Evolutionary conservation across 768 basidiomycete species (phyloP), one percentile per base, ranked within the genome.

Genomic region (Exidia glandulosa): DNA sequence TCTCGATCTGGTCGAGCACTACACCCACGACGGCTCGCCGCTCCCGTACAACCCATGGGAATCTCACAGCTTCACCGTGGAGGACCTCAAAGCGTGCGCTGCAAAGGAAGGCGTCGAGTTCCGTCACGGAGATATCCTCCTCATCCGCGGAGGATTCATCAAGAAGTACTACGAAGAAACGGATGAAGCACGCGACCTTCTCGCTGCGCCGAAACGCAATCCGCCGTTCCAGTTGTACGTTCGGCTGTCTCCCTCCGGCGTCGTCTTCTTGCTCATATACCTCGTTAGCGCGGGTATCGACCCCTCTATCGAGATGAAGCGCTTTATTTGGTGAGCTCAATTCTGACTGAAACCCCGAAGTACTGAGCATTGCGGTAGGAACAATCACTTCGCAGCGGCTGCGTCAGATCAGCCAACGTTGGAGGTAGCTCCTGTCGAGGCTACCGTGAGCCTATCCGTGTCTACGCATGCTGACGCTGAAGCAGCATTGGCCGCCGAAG

Each of bases 341-440:
- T 3, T 37, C 36, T 2, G 36, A 12, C 36, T 2, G 12, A 10
- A 2, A 1, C 34, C 36, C 12, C 36, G 19, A 37, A 1, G 16
- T 1, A 6, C 41, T 45, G 0, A 45, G 19, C 6, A 0, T 1
- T 0, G 1, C n/a, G 45, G 23, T 61, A 85, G 85, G 85, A 77
- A 87, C 69, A 86, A 86, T 68, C 86, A 87, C 67, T 87, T 87
- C 67, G 80, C 85, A 1, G 84, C 85, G 5, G 66, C 85, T 31
- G 85, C 84, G 10, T 85, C 84, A 31, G 85, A 87, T 72, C 82
- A 85, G 62, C 86, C 85, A 16, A 70, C 82, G 2, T 68, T 87
- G 52, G 85, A 87, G 79, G 83, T 83, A 48, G 32, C 70, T 48
- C 61, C 61, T 23, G 41, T 45, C 41, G n/a, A n/a, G n/a, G n/a